Base-by-base conservation (phyloP, 108 stramenopile species). In the Epithemia pelagica region DNA sequence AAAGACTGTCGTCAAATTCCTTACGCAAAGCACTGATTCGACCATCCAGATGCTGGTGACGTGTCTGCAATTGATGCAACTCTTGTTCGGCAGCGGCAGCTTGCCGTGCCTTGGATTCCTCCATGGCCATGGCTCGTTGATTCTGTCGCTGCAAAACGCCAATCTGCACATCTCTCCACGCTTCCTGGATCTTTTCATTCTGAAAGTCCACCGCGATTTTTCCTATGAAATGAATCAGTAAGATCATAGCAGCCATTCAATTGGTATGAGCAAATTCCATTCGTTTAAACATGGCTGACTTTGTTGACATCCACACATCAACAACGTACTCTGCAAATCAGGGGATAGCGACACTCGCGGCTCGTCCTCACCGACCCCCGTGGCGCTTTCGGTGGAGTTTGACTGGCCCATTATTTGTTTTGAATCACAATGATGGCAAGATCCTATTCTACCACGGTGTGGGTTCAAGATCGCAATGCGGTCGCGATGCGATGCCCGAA, bases 131-230 rank as follows among this genome's bases (percentile, higher is more conserved):
- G 27, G n/a, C 26, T 27, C 65, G 55, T 8, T 66, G 46, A 21
- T 66, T 24, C 15, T 51, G 65, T 54, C 54, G 65, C 26, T 25
- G 23, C 23, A 66, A 25, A 2, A 66, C 65, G 28, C 27, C 53
- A 25, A 23, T 15, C n/a, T 51, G 65, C 10, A 66, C 46, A 18
- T 55, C 52, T 2, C 52, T 54, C 65, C 65, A 66, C 28, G 46
- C 54, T 20, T 66, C 65, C 53, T 66, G 52, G n/a, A 66, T 23
- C 52, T 37, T 21, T 31, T 66, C 23, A 25, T 66, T 66, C 8
- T 52, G 52, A 66, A 66, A 66, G 65, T 66, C 65, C 54, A 37
- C 53, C 26, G 52, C 65, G 52, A 66, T 66, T 29, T 52, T 51
- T 20, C 52, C 65, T 66, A n/a, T 7, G 20, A 52, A 15, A 52